Evolutionary conservation across 176 grass and related monocot species (phyloP).

Genomic region (Raddia distichophylla): DNA sequence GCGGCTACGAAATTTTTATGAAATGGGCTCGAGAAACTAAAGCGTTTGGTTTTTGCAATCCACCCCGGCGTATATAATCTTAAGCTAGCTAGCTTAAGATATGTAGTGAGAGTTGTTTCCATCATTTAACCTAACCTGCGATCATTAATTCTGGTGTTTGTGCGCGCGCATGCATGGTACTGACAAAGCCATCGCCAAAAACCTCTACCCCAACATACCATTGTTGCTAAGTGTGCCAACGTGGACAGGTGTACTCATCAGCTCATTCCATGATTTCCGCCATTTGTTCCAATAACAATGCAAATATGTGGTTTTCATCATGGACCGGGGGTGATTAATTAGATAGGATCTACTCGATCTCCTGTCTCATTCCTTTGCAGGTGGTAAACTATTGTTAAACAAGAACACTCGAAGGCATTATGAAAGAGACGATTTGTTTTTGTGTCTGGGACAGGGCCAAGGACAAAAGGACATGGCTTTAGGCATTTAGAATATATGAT

Average conservation of each 20-base stretch:
- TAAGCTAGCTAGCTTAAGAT: background rate
- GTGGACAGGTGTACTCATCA: slow-evolving; percentile 35
- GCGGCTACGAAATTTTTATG: too few relatives aligned
- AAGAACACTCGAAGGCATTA: background rate
- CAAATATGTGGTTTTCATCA: slow-evolving; percentile 20
- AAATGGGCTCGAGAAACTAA: too few relatives aligned
- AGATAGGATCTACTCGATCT: background rate
- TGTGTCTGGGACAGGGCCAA: slow-evolving; percentile 29
- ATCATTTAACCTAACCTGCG: background rate
- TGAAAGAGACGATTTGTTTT: background rate
- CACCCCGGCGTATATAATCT: too few relatives aligned
- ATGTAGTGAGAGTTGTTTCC: too few relatives aligned
- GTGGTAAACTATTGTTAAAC: slow-evolving; percentile 5
- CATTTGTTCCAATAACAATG: slow-evolving; percentile 25
- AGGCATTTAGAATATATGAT: slow-evolving; percentile 8
- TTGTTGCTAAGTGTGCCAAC: slow-evolving; percentile 17
- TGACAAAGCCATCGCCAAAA: background rate
- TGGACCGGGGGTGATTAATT: background rate
- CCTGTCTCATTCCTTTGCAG: slow-evolving; percentile 10
- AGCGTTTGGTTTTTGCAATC: too few relatives aligned
- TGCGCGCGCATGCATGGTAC: background rate
- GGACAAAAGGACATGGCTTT: slow-evolving; percentile 46
- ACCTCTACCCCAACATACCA: background rate
- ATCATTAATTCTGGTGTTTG: background rate
- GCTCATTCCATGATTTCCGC: slow-evolving; percentile 16